Conservation (phyloP, 805 yeast genomes). For the Wickerhamiella slavikovae region DNA sequence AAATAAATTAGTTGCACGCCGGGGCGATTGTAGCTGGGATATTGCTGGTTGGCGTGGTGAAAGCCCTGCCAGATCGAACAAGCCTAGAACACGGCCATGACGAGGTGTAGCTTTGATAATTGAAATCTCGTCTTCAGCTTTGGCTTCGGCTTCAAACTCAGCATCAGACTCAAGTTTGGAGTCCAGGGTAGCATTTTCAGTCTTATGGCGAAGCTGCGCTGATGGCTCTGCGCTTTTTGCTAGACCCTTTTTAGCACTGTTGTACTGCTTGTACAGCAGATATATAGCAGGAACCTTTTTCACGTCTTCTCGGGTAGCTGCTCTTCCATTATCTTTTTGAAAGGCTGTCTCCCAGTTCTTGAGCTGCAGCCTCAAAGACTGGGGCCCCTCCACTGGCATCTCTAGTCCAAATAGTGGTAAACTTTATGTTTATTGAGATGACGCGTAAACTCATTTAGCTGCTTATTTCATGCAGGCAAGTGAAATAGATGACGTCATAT, state of each 20-base stretch:
- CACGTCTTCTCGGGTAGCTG: slow-evolving; percentile 29
- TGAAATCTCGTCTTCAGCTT: neutral
- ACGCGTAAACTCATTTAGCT: neutral
- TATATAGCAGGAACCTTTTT: slow-evolving; percentile 20
- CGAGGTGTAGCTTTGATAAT: slow-evolving; percentile 2
- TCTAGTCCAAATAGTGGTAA: neutral
- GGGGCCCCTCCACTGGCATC: too few relatives aligned
- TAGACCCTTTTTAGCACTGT: neutral
- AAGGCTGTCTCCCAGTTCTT: slow-evolving; percentile 38
- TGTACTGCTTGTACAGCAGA: slow-evolving; percentile 7
- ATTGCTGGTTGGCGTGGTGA: slow-evolving; percentile 6
- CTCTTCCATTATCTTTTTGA: slow-evolving; percentile 19
- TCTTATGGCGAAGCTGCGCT: neutral
- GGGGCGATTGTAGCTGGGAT: slow-evolving; percentile 3
- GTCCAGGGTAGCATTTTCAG: neutral
- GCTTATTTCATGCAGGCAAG: neutral
- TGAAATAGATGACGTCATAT: neutral
- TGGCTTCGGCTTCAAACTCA: neutral
- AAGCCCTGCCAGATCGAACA: slow-evolving; percentile 35
- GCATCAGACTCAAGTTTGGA: neutral
- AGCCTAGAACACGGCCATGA: slow-evolving; percentile 51
- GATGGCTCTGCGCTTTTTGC: neutral
- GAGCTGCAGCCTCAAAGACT: slow-evolving; percentile 26
- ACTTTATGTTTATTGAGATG: neutral
- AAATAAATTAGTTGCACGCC: slow-evolving; percentile 6